Conservation (phyloP, 2,329 filamentous ascomycete genomes). For the Chalaropsis ovoidea region DNA sequence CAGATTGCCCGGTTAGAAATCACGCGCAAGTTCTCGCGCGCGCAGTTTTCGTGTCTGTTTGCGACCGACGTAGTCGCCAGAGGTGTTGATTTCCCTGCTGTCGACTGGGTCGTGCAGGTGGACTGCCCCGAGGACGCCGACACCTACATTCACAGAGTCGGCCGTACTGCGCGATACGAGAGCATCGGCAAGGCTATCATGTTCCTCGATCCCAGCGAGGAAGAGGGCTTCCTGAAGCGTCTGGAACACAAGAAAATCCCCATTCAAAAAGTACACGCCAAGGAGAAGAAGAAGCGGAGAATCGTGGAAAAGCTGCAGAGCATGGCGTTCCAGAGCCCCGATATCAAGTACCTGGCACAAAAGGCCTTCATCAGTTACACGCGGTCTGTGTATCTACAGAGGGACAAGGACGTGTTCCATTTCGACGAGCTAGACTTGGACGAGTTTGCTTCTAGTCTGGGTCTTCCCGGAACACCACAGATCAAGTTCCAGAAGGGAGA, state of each 20-base stretch:
- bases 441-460: slow-evolving; percentile 72
- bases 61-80: slow-evolving; percentile 91
- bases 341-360: slow-evolving; percentile 88
- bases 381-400: slow-evolving; percentile 75
- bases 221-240: slow-evolving; percentile 77
- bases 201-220: slow-evolving; percentile 86
- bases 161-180: slow-evolving; percentile 87
- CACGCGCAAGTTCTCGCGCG: slow-evolving; percentile 67
- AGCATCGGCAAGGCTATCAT: slow-evolving; percentile 77
- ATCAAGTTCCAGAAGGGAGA: slow-evolving; percentile 91
- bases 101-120: slow-evolving; percentile 98
- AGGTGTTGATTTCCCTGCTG: slow-evolving; percentile 88
- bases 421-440: slow-evolving; percentile 75
- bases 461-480: slow-evolving; percentile 79
- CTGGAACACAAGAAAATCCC: slow-evolving; percentile 84
- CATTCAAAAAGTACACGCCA: slow-evolving; percentile 75
- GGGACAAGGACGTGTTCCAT: slow-evolving; percentile 84
- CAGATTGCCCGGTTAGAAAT: slow-evolving; percentile 82
- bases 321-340: slow-evolving; percentile 90
- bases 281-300: slow-evolving; percentile 77
- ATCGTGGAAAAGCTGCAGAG: slow-evolving; percentile 80
- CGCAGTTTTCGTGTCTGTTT: slow-evolving; percentile 80
- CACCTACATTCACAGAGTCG: slow-evolving; percentile 94
- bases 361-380: slow-evolving; percentile 92
- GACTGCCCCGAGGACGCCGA: slow-evolving; percentile 95